These are phyloP conservation scores for Clohesyomyces aquaticus DNA, from an alignment of 495 filamentous ascomycete genomes.

Conservation along the genomic window DNA sequence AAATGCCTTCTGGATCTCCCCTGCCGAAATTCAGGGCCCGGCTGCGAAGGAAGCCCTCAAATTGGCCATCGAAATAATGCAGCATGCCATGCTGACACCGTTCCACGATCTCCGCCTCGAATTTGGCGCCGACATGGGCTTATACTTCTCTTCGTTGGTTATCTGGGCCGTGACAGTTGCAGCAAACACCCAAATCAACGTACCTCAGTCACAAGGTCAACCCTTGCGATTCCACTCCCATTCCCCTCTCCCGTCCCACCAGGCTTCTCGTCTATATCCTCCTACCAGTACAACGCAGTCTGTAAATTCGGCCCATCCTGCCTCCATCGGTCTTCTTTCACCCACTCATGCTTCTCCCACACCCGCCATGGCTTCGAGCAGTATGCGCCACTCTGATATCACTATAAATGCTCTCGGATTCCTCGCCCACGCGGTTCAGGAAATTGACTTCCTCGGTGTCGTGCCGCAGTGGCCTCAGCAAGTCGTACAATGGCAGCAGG, in stretches of 20 bases:
- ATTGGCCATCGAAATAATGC: conserved; percentile 32
- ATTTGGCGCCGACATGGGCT: conserved; percentile 42
- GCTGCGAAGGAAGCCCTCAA: conserved; percentile 35
- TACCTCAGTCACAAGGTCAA: conserved; percentile 10
- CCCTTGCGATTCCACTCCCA: conserved; percentile 21
- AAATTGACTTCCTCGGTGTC: conserved; percentile 29
- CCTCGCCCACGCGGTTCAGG: conserved; percentile 24
- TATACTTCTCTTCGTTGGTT: conserved; percentile 44
- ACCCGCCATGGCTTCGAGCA: conserved; percentile 11
- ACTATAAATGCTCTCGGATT: conserved; percentile 24
- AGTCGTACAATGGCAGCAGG: conserved; percentile 39
- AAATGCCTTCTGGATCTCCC: conserved; percentile 26
- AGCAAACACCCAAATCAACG: conserved; percentile 29
- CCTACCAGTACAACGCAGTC: conserved; percentile 20
- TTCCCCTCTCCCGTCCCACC: conserved; percentile 22
- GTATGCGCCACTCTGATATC: conserved; percentile 37
- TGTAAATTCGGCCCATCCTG: conserved; percentile 23
- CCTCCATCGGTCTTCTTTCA: conserved; percentile 16
- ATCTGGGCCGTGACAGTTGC: conserved; percentile 44
- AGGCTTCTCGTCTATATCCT: conserved; percentile 7
- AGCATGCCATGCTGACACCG: conserved; percentile 38
- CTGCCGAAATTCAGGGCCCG: conserved; percentile 21
- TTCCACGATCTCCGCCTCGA: conserved; percentile 40
- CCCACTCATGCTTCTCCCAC: conserved; percentile 15
- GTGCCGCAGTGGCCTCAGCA: conserved; percentile 31